phyloP scores from a whole-genome alignment of 2,329 filamentous ascomycete genomes.

The Pseudopyricularia javanii region DNA sequence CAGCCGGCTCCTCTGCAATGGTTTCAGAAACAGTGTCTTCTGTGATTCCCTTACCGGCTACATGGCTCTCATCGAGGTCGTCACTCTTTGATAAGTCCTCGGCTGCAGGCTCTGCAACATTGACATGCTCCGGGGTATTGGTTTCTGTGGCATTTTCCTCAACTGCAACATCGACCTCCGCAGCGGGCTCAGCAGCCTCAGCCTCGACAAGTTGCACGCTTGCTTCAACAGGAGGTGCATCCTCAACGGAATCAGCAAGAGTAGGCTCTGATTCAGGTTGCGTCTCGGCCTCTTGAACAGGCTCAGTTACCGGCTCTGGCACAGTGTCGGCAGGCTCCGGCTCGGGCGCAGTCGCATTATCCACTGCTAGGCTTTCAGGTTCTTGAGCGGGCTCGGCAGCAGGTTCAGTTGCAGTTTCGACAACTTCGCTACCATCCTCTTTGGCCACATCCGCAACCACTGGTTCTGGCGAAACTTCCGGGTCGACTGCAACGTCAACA shows the following conservation, averaged over 20 bases:
- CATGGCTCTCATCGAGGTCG: too few species aligned
- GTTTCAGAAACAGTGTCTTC: not conserved
- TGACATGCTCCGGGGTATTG: too few species aligned
- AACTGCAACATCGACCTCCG: not conserved
- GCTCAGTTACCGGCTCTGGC: too few species aligned
- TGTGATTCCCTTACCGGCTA: too few species aligned
- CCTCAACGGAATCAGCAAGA: not conserved
- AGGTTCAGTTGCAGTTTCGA: not conserved
- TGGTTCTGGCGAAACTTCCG: not conserved
- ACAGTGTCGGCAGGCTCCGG: too few species aligned
- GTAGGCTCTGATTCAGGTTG: not conserved
- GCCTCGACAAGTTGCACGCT: not conserved
- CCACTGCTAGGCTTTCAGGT: too few species aligned
- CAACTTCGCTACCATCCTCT: not conserved
- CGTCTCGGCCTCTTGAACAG: too few species aligned
- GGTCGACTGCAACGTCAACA: slow-evolving; percentile 2
- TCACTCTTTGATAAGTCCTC: too few species aligned
- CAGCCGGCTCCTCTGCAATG: not conserved
- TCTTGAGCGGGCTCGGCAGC: not conserved
- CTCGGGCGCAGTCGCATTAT: too few species aligned
- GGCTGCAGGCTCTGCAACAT: too few species aligned
- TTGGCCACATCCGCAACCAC: not conserved
- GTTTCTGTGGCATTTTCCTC: not conserved
- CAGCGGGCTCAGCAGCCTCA: not conserved
- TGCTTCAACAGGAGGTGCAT: not conserved